Evolutionary conservation across 805 yeast genomes (phyloP), one percentile per base, ranked within the genome.

Genomic region (Saturnispora besseyi): DNA sequence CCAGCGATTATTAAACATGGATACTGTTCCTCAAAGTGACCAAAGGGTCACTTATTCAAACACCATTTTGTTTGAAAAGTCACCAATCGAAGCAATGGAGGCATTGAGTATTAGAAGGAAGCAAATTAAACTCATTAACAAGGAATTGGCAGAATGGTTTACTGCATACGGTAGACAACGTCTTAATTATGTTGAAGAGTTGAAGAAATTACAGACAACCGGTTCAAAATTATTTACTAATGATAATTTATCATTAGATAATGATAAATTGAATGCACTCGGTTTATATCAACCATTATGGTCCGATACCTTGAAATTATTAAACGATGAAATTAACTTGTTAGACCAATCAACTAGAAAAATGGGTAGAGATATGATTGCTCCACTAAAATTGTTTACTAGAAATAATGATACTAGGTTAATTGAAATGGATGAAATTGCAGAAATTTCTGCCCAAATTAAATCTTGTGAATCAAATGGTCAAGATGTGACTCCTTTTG

Each of bases 11-110:
- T 18, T 31, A 32, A 43, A 32, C n/a, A 45, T 45, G 47, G 47
- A 45, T n/a, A 15, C 11, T 11, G 33, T 45, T 15, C 41, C 37
- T 21, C 41, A 26, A 28, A 55, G 55, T 36, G 67, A 62, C 10
- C 66, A 62, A 43, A 55, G 61, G 41, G 60, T 63, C 26, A 55
- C 56, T 22, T 66, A 66, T 55, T 65, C 70, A 13, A 65, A 70
- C 33, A 53, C 63, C 12, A 55, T 68, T 41, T 56, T 68, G 31
- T 64, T 64, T 50, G 63, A 62, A 21, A 73, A 77, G 56, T 61
- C 73, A 36, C 87, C 88, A 12, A 67, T 69, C 28, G 81, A 76
- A 56, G 81, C 86, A 21, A 74, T 79, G 53, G 84, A 78, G 57
- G 70, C 78, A 31, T 70, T 84, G 29, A 69, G 79, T 46, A 73